These are phyloP conservation scores for Gloeophyllum trabeum DNA, from an alignment of 768 basidiomycete genomes.

Conservation along the genomic window DNA sequence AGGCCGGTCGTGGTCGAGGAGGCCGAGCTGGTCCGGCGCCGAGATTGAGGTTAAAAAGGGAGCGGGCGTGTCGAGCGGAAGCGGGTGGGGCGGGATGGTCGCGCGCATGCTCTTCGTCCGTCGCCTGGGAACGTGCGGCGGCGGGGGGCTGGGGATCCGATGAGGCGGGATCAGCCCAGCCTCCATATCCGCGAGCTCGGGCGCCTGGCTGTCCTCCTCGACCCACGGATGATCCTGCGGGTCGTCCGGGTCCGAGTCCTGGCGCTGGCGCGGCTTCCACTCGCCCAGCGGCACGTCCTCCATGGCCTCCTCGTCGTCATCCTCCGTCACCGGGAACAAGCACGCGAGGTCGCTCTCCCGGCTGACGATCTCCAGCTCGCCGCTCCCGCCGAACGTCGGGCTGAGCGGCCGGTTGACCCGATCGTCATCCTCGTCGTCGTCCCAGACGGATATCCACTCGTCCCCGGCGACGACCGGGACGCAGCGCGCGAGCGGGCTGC, in stretches of 20 bases:
- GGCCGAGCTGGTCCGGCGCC: too few species aligned
- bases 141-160: conserved; percentile 4
- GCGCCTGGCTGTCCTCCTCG: conserved; percentile 7
- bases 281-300: not conserved
- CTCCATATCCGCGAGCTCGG: conserved; percentile 5
- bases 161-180: conserved; percentile 4
- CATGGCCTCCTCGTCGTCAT: conserved; percentile 13
- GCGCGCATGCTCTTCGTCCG: conserved; percentile 16
- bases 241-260: conserved; percentile 1
- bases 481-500: conserved; percentile 35
- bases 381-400: not conserved
- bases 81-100: not conserved
- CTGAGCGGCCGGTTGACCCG: conserved; percentile 3
- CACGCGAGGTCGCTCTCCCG: conserved; percentile 14
- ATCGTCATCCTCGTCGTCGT: not conserved
- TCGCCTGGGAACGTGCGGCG: conserved; percentile 13
- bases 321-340: conserved; percentile 20
- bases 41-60: conserved; percentile 6
- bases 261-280: conserved; percentile 3
- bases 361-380: conserved; percentile 10
- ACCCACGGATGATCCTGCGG: conserved; percentile 5
- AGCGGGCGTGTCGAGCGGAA: conserved; percentile 5
- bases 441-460: too few species aligned
- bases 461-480: conserved; percentile 10
- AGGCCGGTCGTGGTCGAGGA: too few species aligned